Conservation (phyloP, 2,329 filamentous ascomycete species). For the Nigrospora sphaerica region DNA sequence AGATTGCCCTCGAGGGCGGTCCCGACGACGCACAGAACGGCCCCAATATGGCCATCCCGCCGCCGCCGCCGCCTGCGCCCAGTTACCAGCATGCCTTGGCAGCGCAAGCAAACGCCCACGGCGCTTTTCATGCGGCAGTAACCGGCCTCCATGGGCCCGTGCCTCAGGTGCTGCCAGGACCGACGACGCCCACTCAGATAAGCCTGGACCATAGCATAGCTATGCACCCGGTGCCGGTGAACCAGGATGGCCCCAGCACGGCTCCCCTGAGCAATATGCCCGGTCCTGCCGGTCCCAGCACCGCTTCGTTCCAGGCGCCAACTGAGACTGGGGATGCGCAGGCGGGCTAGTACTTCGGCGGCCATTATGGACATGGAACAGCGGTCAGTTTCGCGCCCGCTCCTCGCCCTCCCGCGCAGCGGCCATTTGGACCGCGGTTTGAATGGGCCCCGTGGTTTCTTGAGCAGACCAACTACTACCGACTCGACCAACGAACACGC, state of each 20-base stretch:
- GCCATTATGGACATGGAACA: neutral
- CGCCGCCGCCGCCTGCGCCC: conserved; percentile 7
- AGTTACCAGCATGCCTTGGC: neutral
- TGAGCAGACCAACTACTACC: too few relatives aligned
- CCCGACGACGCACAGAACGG: conserved; percentile 10
- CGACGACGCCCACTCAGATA: conserved; percentile 2
- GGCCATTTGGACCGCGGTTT: too few relatives aligned
- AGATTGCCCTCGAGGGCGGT: conserved; percentile 18
- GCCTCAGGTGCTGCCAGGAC: neutral
- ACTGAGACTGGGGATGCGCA: neutral
- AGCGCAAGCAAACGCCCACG: neutral
- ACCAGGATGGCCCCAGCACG: conserved; percentile 2
- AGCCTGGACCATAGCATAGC: conserved; percentile 1
- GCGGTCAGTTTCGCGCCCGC: too few relatives aligned
- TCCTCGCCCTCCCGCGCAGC: too few relatives aligned
- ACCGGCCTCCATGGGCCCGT: neutral
- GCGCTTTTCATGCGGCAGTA: neutral
- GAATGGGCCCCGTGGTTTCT: too few relatives aligned
- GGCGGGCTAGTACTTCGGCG: conserved; percentile 1
- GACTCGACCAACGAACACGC: too few relatives aligned
- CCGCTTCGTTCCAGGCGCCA: neutral
- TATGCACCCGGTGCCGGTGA: neutral
- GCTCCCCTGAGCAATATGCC: neutral
- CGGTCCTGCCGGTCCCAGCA: neutral
- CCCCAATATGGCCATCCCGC: conserved; percentile 9